A percentile compares a stretch with the other conserved stretches of the same genome.
phyloP scores from a whole-genome alignment of 2,329 filamentous ascomycete species.

The Tolypocladium endophyticum region DNA sequence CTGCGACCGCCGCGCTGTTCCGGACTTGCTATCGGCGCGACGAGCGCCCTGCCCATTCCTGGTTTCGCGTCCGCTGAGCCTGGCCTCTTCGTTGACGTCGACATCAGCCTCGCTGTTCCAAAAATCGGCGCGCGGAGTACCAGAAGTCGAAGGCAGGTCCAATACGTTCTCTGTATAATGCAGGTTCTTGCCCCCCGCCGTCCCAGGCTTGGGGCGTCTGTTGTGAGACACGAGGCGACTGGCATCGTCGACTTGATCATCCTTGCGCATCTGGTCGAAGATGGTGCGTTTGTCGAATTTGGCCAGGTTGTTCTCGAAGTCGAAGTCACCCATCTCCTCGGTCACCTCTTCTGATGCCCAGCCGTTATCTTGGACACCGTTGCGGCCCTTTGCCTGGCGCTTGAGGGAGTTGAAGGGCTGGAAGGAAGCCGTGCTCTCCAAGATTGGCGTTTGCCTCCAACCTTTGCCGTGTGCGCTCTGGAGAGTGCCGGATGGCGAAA shows the following conservation, averaged over 20 bases:
- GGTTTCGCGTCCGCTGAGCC: conserved; percentile 37
- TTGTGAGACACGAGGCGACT: conserved; percentile 89
- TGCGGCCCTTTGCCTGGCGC: conserved; percentile 38
- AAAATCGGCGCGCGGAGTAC: conserved; percentile 37
- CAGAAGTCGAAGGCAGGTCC: conserved; percentile 38
- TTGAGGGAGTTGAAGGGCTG: conserved; percentile 53
- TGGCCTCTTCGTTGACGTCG: conserved; percentile 34
- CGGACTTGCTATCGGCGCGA: conserved; percentile 42
- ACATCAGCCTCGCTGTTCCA: conserved; percentile 73
- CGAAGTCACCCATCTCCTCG: conserved; percentile 89
- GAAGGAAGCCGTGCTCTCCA: conserved; percentile 50
- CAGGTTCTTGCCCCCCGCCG: conserved; percentile 75
- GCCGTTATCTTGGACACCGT: conserved; percentile 52
- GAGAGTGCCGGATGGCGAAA: conserved; percentile 9
- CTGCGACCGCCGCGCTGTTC: conserved; percentile 37
- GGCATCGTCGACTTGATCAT: conserved; percentile 81
- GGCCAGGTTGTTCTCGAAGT: conserved; percentile 79
- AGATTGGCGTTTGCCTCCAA: conserved; percentile 49
- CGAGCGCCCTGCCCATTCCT: conserved; percentile 40
- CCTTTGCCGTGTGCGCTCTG: conserved; percentile 36
- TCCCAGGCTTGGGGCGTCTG: conserved; percentile 56
- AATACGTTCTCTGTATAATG: conserved; percentile 90
- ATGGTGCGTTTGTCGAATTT: conserved; percentile 92
- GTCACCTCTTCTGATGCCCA: conserved; percentile 96
- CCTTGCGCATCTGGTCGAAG: conserved; percentile 84